Evolutionary conservation across 192 early-diverging fungal species (phyloP).

Genomic region (Coemansia sp.): DNA sequence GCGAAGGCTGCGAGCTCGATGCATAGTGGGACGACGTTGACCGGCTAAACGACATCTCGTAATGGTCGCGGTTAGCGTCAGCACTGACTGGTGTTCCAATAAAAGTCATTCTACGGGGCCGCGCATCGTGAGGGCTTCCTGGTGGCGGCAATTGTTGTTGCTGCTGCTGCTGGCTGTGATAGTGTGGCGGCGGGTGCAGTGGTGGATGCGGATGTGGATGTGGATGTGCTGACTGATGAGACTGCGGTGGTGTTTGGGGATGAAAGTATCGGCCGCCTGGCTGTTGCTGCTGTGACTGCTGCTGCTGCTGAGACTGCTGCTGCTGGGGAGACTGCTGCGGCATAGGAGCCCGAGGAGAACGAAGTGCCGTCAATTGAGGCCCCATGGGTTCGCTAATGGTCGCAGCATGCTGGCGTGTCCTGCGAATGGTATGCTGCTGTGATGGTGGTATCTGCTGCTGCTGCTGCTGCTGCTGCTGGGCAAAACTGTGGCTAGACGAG

Average conservation of each 20-base stretch:
- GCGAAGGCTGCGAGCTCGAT: conserved; percentile 28
- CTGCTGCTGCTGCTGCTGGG: conserved; percentile 5
- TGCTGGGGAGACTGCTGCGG: conserved; percentile 19
- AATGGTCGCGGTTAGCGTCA: conserved; percentile 42
- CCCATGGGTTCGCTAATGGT: conserved; percentile 51
- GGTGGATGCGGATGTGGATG: conserved; percentile 6
- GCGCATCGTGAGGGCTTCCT: conserved; percentile 16
- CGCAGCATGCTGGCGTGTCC: conserved; percentile 48
- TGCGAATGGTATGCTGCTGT: conserved; percentile 16
- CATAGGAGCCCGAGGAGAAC: background rate
- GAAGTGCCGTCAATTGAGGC: conserved; percentile 19
- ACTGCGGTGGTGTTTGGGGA: conserved; percentile 4
- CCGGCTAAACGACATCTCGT: conserved; percentile 50
- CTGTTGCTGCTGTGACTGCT: conserved; percentile 21
- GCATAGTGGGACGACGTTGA: conserved; percentile 33
- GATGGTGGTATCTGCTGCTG: no score
- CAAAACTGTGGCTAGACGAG: conserved; percentile 1
- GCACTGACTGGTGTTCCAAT: conserved; percentile 17
- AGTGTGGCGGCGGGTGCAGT: conserved; percentile 1
- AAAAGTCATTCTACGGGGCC: conserved; percentile 46
- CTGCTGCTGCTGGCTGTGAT: conserved; percentile 12
- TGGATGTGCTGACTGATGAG: conserved; percentile 1
- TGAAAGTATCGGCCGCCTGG: conserved; percentile 8
- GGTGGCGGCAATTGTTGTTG: background rate
- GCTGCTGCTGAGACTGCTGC: conserved; percentile 35